phyloP scores from a whole-genome alignment of 495 filamentous ascomycete species.

The Penicillium dipodomyicola region DNA sequence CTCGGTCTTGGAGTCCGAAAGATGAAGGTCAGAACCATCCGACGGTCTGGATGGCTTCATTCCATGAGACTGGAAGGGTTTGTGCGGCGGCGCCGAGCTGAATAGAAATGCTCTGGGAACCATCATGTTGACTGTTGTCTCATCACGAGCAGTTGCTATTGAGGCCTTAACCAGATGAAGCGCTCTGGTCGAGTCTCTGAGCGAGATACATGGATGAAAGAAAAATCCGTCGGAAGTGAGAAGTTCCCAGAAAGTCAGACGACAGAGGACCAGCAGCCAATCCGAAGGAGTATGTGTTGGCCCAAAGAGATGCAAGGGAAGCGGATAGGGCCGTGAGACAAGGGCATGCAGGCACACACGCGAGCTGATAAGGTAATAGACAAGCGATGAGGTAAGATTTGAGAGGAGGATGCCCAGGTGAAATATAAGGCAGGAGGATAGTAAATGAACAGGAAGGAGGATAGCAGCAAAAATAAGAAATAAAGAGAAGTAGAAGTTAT shows the following conservation, averaged over 20 bases:
- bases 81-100: slow-evolving; percentile 31
- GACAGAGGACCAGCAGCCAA: slow-evolving; percentile 15
- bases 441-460: slow-evolving; percentile 2
- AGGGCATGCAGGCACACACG: slow-evolving; percentile 29
- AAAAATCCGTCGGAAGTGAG: slow-evolving; percentile 9
- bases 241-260: slow-evolving; percentile 18
- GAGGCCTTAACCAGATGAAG: slow-evolving; percentile 40
- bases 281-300: slow-evolving; percentile 10
- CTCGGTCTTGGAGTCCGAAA: slow-evolving; percentile 14
- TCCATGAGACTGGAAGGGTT: slow-evolving; percentile 20
- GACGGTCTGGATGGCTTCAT: slow-evolving; percentile 12
- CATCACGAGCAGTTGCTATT: slow-evolving; percentile 15
- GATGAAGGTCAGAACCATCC: slow-evolving; percentile 18
- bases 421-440: not conserved
- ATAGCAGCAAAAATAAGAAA: not conserved
- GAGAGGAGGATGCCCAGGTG: not conserved
- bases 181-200: slow-evolving; percentile 49
- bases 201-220: slow-evolving; percentile 46
- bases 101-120: slow-evolving; percentile 47
- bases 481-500: not conserved
- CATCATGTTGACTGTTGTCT: slow-evolving; percentile 39
- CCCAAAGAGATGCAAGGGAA: slow-evolving; percentile 8
- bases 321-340: slow-evolving; percentile 16
- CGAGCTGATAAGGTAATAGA: slow-evolving; percentile 18
- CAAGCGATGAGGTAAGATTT: slow-evolving; percentile 2